Conservation (phyloP, 441 rosid species). For the Adansonia rubrostipa region DNA sequence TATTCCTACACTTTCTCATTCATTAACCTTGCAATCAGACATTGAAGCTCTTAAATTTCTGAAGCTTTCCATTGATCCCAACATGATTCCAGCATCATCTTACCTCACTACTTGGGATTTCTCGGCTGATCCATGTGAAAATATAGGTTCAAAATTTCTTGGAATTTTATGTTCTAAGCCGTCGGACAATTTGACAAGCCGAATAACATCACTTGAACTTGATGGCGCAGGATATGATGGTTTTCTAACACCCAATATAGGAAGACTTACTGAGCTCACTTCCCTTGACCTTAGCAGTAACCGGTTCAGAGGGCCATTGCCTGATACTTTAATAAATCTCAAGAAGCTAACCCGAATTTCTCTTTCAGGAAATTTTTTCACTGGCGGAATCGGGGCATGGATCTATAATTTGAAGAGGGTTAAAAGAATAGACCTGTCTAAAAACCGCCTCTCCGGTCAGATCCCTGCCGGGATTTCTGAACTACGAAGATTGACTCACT, state of each 20-base stretch:
- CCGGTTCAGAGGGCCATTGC: conserved; percentile 62
- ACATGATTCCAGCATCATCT: conserved; percentile 46
- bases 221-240: conserved; percentile 63
- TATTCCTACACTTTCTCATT: conserved; percentile 18
- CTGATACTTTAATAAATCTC: conserved; percentile 47
- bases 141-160: conserved; percentile 44
- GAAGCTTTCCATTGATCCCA: conserved; percentile 48
- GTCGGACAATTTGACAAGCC: conserved; percentile 40
- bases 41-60: conserved; percentile 46
- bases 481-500: conserved; percentile 45
- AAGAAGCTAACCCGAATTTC: conserved; percentile 47
- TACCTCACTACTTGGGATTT: conserved; percentile 60
- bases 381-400: conserved; percentile 46
- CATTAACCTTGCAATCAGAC: conserved; percentile 39
- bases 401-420: conserved; percentile 44
- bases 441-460: conserved; percentile 49
- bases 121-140: conserved; percentile 57
- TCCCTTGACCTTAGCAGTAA: conserved; percentile 45
- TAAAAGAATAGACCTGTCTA: conserved; percentile 46
- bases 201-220: conserved; percentile 50
- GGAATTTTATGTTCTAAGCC: conserved; percentile 57
- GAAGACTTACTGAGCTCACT: conserved; percentile 60
- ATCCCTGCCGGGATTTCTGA: conserved; percentile 48
- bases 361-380: conserved; percentile 48
- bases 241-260: conserved; percentile 45